phyloP scores from a whole-genome alignment of 345 rosid species.

The Salix caprea region DNA sequence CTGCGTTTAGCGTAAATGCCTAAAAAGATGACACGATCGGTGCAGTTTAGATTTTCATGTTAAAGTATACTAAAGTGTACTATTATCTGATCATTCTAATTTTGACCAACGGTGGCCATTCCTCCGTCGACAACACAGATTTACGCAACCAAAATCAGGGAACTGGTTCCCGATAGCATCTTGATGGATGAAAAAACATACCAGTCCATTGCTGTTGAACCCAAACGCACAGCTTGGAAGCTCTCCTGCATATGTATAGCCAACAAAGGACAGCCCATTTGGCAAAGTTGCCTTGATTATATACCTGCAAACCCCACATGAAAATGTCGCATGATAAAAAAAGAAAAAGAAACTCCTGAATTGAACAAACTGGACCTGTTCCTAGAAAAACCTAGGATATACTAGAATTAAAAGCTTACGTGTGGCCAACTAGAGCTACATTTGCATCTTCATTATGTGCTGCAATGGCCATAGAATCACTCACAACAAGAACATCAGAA shows the following conservation, averaged over 20 bases:
- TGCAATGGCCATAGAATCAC: slow-evolving; percentile 43
- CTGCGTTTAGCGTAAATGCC: slow-evolving; percentile 57
- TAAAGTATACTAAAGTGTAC: background rate
- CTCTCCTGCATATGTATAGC: slow-evolving; percentile 64
- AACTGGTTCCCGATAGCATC: background rate
- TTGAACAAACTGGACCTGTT: background rate
- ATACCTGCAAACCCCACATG: slow-evolving; percentile 31
- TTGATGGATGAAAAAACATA: slow-evolving; percentile 11
- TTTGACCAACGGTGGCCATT: too few species aligned
- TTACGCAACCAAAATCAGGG: background rate
- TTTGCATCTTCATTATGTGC: slow-evolving; percentile 64
- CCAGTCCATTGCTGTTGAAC: slow-evolving; percentile 49
- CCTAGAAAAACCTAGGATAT: background rate
- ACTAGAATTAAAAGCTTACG: slow-evolving; percentile 25
- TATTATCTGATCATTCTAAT: too few species aligned
- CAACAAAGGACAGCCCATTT: slow-evolving; percentile 32
- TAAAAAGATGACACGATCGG: slow-evolving; percentile 4
- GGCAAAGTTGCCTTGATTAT: slow-evolving; percentile 40
- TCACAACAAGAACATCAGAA: slow-evolving; percentile 48
- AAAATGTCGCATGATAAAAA: background rate
- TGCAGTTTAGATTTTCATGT: background rate
- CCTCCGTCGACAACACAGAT: too few species aligned
- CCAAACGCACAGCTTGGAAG: slow-evolving; percentile 68
- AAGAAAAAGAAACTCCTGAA: background rate
- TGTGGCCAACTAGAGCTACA: slow-evolving; percentile 50